Base-by-base conservation (phyloP, 176 grass and related monocot genomes). In the Oryza coarctata region DNA sequence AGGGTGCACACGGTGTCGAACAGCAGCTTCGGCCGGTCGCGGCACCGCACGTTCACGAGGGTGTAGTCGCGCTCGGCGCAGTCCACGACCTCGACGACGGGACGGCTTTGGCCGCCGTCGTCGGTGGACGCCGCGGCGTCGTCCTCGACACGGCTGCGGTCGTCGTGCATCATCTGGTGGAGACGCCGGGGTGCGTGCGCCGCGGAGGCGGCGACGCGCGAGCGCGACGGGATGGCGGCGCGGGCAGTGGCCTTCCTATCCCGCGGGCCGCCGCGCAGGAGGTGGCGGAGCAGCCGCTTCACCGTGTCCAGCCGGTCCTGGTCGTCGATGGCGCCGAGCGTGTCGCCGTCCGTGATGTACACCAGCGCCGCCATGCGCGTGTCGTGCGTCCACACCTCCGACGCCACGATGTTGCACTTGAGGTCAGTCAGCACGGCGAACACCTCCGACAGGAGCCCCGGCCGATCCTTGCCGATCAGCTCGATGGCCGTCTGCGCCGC, bases 1-100 rank as follows among this genome's bases (percentile, higher is more conserved):
- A 98, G 82, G 12, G 92, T 98, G 84, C 92, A 98, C 70, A 98
- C 92, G 5, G 92, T 93, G 77, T 98, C 95, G 32, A 98, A 98
- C 29, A 98, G 78, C 61, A 98, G 78, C 86, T 98, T 98, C 17
- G 88, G 27, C 10, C 92, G 79, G 82, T 98, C 95, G 12, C 88
- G 72, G 85, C 95, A 92, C 57, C 79, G 85, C 9, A 94, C 81
- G 82, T 93, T 93, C 65, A 94, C 95, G 22, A 93, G 83, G 10
- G 90, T 94, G 74, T 98, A 98, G 6, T 84, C 95, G 26, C 90
- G 34, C 82, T 98, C 95, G 2, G 80, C 82, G 62, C 92, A 98
- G 60, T 94, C 86, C 78, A 91, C 95, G 31, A 98, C 88, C 1
- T 65, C 88, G 0, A 98, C 86, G 10, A 40, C 33, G 23, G 89